These are phyloP conservation scores for Platismatia glauca DNA, from an alignment of 495 filamentous ascomycete species.

Conservation along the genomic window DNA sequence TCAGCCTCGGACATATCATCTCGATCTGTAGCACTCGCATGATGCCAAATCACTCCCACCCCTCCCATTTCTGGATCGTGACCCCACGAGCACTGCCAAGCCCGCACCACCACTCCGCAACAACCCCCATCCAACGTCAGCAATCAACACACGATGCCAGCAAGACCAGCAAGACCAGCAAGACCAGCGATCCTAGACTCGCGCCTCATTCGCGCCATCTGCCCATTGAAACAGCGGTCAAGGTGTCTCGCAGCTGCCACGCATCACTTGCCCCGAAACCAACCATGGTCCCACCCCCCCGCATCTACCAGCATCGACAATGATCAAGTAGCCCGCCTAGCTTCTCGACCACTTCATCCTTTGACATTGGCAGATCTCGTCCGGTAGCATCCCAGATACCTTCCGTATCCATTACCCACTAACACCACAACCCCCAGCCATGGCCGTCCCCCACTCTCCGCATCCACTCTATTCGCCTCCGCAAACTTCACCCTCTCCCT, in stretches of 20 bases:
- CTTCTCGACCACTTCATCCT: slow-evolving; percentile 66
- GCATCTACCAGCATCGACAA: slow-evolving; percentile 41
- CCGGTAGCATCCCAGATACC: slow-evolving; percentile 55
- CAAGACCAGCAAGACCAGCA: slow-evolving; percentile 10
- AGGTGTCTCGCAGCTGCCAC: slow-evolving; percentile 8
- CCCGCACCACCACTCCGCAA: background rate
- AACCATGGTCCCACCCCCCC: slow-evolving; percentile 14
- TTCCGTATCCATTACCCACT: slow-evolving; percentile 12
- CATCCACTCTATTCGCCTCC: slow-evolving; percentile 68
- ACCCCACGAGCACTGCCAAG: background rate
- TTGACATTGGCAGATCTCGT: slow-evolving; percentile 82
- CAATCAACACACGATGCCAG: background rate
- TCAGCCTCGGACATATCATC: too few species aligned
- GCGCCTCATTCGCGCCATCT: slow-evolving; percentile 7
- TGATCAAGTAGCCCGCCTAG: slow-evolving; percentile 68
- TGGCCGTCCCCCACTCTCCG: slow-evolving; percentile 79
- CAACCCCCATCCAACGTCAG: background rate
- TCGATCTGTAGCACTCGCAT: background rate
- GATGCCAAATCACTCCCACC: background rate
- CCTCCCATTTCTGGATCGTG: background rate
- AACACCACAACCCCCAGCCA: slow-evolving; percentile 44
- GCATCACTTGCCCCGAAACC: background rate
- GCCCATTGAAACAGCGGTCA: slow-evolving; percentile 6
- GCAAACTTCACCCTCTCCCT: slow-evolving; percentile 93
- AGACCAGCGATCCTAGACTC: slow-evolving; percentile 12